phyloP scores from a whole-genome alignment of 371 early-diverging fungal genomes.

The Parasitella parasitica region DNA sequence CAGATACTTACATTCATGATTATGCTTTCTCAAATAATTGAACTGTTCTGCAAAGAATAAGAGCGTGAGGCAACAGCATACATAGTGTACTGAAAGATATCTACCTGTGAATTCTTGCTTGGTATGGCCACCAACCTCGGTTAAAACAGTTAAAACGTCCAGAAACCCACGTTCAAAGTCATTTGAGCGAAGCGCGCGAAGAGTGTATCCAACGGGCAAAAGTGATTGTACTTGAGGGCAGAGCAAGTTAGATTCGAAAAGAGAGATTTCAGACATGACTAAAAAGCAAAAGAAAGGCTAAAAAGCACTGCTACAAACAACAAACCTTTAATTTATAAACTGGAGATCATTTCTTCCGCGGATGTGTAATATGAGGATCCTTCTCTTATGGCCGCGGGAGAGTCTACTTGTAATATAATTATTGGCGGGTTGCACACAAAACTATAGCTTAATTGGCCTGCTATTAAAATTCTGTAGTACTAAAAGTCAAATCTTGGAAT shows the following conservation, averaged over 20 bases:
- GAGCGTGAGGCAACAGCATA: background rate
- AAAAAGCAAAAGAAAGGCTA: background rate
- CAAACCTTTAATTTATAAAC: background rate
- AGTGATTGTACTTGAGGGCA: slow-evolving; percentile 69
- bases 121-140: slow-evolving; percentile 73
- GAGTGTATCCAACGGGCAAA: slow-evolving; percentile 76
- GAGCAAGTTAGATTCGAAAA: slow-evolving; percentile 73
- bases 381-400: background rate
- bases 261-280: slow-evolving; percentile 15
- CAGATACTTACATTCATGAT: slow-evolving; percentile 64
- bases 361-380: background rate
- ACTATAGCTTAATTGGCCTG: too few relatives aligned
- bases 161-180: slow-evolving; percentile 86
- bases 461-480: too few relatives aligned
- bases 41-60: slow-evolving; percentile 55
- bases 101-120: slow-evolving; percentile 65
- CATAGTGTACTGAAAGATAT: background rate
- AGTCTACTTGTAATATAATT: too few relatives aligned
- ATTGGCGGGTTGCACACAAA: background rate
- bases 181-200: slow-evolving; percentile 79
- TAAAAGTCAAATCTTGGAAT: too few relatives aligned
- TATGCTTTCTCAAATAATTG: slow-evolving; percentile 71
- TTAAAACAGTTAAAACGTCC: slow-evolving; percentile 69
- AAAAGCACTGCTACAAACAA: background rate
- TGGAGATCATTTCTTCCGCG: background rate